Percentiles rank a stretch among this genome's conserved stretches.
Evolutionary conservation across 2,329 filamentous ascomycete species (phyloP).

Genomic region (Xylariaceae sp.): DNA sequence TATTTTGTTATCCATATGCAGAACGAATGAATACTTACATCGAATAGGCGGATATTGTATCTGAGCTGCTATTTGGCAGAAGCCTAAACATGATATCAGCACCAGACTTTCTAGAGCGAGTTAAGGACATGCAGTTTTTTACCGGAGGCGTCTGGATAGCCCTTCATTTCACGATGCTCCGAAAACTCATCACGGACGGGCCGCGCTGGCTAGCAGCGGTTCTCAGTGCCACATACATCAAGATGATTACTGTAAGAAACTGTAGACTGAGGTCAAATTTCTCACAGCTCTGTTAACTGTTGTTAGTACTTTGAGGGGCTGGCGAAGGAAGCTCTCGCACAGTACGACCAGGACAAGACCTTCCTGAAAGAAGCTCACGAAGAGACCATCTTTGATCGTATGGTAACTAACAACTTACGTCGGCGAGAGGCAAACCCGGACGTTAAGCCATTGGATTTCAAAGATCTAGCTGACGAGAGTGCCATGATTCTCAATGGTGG

Average conservation of each 20-base stretch:
- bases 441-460: background rate
- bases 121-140: background rate
- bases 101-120: background rate
- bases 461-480: constrained; percentile 1
- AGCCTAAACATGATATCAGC: background rate
- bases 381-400: constrained; percentile 4
- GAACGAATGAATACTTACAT: too few relatives aligned
- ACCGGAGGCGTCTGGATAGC: background rate
- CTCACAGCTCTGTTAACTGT: background rate
- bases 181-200: background rate
- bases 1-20: too few relatives aligned
- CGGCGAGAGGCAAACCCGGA: background rate
- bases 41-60: constrained; percentile 1
- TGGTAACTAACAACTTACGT: background rate
- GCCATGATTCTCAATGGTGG: constrained; percentile 1
- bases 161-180: background rate
- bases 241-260: background rate
- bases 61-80: background rate
- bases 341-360: background rate
- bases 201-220: background rate
- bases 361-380: background rate
- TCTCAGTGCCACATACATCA: background rate
- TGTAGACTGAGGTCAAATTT: too few relatives aligned
- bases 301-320: background rate
- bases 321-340: background rate